These are phyloP conservation scores for Trichaptum fuscoviolaceum DNA, from an alignment of 768 basidiomycete genomes.

Conservation along the genomic window DNA sequence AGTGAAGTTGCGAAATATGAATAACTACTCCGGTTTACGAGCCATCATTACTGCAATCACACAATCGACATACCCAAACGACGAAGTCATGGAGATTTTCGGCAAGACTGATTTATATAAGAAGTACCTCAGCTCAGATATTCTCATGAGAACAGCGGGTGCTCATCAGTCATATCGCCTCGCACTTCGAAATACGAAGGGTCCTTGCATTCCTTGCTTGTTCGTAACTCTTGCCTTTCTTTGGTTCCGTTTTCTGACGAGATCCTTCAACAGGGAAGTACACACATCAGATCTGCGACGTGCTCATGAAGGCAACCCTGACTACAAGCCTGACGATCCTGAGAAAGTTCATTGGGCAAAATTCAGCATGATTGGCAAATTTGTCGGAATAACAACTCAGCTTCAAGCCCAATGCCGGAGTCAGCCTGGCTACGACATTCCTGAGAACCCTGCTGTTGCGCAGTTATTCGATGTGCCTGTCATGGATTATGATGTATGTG, in stretches of 20 bases:
- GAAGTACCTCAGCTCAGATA: constrained; percentile 76
- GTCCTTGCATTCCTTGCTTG: constrained; percentile 84
- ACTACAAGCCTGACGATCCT: constrained; percentile 59
- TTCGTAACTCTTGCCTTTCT: constrained; percentile 22
- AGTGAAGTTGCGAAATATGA: constrained; percentile 67
- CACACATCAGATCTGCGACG: constrained; percentile 87
- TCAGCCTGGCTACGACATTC: constrained; percentile 56
- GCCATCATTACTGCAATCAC: constrained; percentile 92
- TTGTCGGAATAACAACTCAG: constrained; percentile 69
- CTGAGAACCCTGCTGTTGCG: constrained; percentile 48
- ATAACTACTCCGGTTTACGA: constrained; percentile 91
- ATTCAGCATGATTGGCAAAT: constrained; percentile 87
- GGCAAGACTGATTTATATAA: constrained; percentile 65
- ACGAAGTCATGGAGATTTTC: constrained; percentile 72
- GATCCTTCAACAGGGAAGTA: constrained; percentile 57
- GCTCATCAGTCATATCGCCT: constrained; percentile 87
- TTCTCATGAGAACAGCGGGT: constrained; percentile 74
- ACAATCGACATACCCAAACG: constrained; percentile 70
- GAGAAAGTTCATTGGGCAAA: constrained; percentile 91
- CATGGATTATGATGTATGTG: constrained; percentile 65
- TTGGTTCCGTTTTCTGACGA: constrained; percentile 11
- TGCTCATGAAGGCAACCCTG: constrained; percentile 79
- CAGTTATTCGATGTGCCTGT: constrained; percentile 48
- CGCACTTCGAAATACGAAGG: constrained; percentile 79
- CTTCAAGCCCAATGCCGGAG: constrained; percentile 71